These are phyloP conservation scores for Stromatinia cepivora DNA, from an alignment of 2,329 filamentous ascomycete genomes.

Conservation along the genomic window DNA sequence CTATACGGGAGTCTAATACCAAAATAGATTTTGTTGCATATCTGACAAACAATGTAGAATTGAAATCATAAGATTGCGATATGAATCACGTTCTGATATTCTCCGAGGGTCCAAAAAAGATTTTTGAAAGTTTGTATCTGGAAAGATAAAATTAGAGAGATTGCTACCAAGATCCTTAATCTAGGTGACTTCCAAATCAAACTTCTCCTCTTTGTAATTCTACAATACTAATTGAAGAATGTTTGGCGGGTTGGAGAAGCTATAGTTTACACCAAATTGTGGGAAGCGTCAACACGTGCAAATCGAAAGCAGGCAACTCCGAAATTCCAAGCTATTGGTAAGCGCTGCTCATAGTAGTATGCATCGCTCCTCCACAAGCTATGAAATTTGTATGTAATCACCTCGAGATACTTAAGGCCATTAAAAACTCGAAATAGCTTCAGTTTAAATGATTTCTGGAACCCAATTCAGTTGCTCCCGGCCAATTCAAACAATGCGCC, in stretches of 20 bases:
- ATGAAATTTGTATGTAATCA: neutral
- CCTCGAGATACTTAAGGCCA: neutral
- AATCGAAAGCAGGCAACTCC: neutral
- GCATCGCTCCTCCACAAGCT: neutral
- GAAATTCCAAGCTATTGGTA: neutral
- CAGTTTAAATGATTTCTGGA: neutral
- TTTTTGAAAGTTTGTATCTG: neutral
- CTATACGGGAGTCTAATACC: neutral
- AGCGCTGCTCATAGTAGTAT: neutral
- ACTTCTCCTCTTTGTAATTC: neutral
- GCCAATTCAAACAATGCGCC: neutral
- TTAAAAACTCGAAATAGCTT: neutral
- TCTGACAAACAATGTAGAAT: neutral
- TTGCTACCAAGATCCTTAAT: neutral
- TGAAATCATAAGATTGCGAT: neutral
- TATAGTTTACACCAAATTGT: neutral
- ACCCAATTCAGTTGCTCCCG: neutral
- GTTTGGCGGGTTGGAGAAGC: neutral
- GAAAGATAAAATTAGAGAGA: neutral
- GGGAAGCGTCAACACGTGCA: neutral
- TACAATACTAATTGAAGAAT: neutral
- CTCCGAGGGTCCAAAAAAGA: neutral
- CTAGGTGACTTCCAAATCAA: neutral
- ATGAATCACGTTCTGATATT: neutral
- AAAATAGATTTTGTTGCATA: neutral